Evolutionary conservation across 2,329 filamentous ascomycete species (phyloP), one percentile per base, ranked within the genome.

Genomic region (Ophidiomyces ophidiicola): DNA sequence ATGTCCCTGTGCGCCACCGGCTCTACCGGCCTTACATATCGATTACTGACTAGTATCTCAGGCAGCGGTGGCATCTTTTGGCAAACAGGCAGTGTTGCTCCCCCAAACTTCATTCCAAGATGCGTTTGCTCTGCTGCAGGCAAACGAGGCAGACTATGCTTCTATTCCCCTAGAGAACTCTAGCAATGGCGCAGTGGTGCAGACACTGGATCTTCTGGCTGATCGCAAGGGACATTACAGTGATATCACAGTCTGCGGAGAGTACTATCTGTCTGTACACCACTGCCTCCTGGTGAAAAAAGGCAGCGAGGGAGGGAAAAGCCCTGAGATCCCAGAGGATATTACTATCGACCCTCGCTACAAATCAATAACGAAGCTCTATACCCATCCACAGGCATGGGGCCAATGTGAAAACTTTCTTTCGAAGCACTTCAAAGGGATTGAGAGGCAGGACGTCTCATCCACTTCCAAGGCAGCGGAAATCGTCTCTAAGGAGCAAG

Each of bases 141-240:
- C 69, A 25, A 71, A 74, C 42, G 56, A 65, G 31, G 75, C 74
- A 0, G 62, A 71, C 37, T 78, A 78, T 41, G 90, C 87, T 49
- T 82, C 96, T 21, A 82, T 94, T 1, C 90, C 90, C 5, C 87
- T 94, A 61, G 88, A 96, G 58, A 98, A 98, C 67, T 92, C 83
- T 28, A 88, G 84, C 56, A 94, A 96, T 60, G 90, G 90, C 53
- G 80, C 81, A 39, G 90, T 98, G 35, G 77, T 90, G 41, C 82
- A 85, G 59, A 94, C 87, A 0, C 72, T 96, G 17, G 87, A 94
- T 61, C 75, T 88, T 48, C 76, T 98, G 44, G 84, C 84, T 48
- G 85, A 94, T 62, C 70, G 81, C 18, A 64, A 74, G 26, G 62
- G 60, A 29, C 61, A 63, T 30, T 84, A 82, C 55, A 68, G 69